Base-by-base conservation (phyloP, 371 early-diverging fungal genomes). In the Lichtheimia ramosa region DNA sequence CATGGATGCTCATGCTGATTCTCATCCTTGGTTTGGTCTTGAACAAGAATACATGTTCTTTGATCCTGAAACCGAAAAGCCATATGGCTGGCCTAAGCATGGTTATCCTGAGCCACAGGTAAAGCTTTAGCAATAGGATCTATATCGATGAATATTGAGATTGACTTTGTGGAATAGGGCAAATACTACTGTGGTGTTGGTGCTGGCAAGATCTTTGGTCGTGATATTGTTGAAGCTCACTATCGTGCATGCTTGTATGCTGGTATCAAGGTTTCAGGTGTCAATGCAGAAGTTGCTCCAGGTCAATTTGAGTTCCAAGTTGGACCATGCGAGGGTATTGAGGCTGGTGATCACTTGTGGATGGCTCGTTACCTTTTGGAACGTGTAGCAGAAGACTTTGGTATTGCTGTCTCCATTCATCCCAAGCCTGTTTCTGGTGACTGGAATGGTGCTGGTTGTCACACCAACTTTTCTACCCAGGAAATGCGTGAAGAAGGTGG, bases 171-270 rank as follows among this genome's bases (percentile, higher is more conserved):
- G 15, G 18, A 25, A 39, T 16, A 71, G 69, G 73, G 76, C 14
- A 70, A 80, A 59, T 85, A 85, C 64, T 85, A 85, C 65, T 85
- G 85, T 62, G 83, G 81, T 63, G 77, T 83, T 25, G 83, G 83
- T 14, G 74, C 83, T 48, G 71, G 69, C 54, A 73, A 52, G 60
- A 69, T 80, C 40, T 81, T 75, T 62, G 85, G 85, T 13, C 74
- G 85, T 66, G 85, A 84, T 56, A 69, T 84, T 20, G 70, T 83
- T 24, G 85, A 84, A 51, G 83, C 85, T 16, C 85, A 84, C 63
- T 84, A 81, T 65, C 68, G 80, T 62, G 83, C 83, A 5, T 85
- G 85, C 62, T 58, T 83, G 50, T 83, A 71, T 51, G 77, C 83
- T 43, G 83, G 83, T 53, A 64, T 83, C 41, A 79, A 69, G 43